Conservation (phyloP, 371 early-diverging fungal genomes). For the Chytridium lagenaria region DNA sequence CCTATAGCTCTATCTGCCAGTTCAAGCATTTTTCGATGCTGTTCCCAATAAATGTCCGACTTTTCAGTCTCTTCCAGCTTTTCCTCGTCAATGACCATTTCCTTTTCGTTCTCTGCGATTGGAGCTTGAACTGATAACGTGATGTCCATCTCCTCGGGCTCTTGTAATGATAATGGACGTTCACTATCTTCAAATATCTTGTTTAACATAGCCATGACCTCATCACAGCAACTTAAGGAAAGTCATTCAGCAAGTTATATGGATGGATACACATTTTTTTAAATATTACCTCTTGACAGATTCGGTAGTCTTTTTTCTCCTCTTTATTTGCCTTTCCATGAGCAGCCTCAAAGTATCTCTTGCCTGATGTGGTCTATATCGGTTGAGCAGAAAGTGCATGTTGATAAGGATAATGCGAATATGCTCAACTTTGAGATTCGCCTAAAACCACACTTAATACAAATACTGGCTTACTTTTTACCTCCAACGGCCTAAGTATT, state of each 20-base stretch:
- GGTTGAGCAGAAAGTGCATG: constrained; percentile 47
- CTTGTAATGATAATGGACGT: not conserved
- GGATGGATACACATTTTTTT: not conserved
- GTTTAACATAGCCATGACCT: not conserved
- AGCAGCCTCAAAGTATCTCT: constrained; percentile 71
- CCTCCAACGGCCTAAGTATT: constrained; percentile 61
- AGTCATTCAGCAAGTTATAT: not conserved
- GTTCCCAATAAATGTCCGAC: not conserved
- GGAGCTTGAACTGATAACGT: too few species aligned
- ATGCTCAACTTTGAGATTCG: constrained; percentile 26
- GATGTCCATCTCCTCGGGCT: too few species aligned
- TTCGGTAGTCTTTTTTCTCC: constrained; percentile 59
- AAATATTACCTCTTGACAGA: constrained; percentile 62
- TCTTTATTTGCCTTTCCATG: constrained; percentile 72
- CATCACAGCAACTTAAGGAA: not conserved
- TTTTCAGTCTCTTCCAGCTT: not conserved
- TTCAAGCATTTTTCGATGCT: not conserved
- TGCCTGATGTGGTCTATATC: constrained; percentile 50
- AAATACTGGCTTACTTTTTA: constrained; percentile 32
- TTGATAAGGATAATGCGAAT: constrained; percentile 44
- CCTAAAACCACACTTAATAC: constrained; percentile 18
- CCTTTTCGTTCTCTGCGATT: not conserved
- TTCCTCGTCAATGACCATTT: not conserved
- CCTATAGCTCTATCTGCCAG: not conserved
- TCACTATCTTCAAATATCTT: not conserved